Base-by-base conservation (phyloP, 2,329 filamentous ascomycete genomes). In the Penicillium vulpinum region DNA sequence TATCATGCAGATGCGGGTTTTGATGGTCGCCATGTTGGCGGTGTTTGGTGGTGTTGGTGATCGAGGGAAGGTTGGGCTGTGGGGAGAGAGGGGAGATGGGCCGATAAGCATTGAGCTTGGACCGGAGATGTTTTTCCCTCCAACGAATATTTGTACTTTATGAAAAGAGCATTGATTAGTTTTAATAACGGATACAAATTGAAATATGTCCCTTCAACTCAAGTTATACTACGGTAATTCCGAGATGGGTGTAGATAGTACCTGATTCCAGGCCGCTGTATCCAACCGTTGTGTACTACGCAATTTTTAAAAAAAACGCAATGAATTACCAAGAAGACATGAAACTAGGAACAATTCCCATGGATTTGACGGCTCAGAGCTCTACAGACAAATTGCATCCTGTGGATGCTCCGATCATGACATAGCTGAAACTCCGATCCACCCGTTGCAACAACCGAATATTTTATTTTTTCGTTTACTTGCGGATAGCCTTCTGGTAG, bases 401-500 rank as follows among this genome's bases (percentile, higher is more conserved):
- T 61, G 60, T 59, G 62, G 62, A 68, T 67, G 67, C 68, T 67
- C 68, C 66, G 68, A 70, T 70, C 67, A 70, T 70, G 60, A 68
- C 70, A 70, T 67, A 68, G 69, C 67, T 71, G 68, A 73, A 71
- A 74, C 72, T 73, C 72, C 71, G 67, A 73, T 64, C 68, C 68
- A 70, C 66, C 67, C 63, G 63, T 56, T 67, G 65, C 63, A 68
- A 65, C 63, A 59, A 67, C 61, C 57, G 54, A 56, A 56, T 56
- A 56, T 66, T 65, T 62, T 67, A 60, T 60, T 69, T 66, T 68
- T 62, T 67, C 62, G 71, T 85, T 84, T 97, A 97, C 87, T 96
- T 97, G 88, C 94, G 90, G 81, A 97, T 91, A 83, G 92, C 92
- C 84, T 90, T 90, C 89, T 96, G 92, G 91, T 99, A 99, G 90